A percentile compares a stretch with the other conserved stretches of the same genome.
These are phyloP conservation scores for Botrytis pseudocinerea DNA, from an alignment of 2,329 filamentous ascomycete species.

Conservation along the genomic window DNA sequence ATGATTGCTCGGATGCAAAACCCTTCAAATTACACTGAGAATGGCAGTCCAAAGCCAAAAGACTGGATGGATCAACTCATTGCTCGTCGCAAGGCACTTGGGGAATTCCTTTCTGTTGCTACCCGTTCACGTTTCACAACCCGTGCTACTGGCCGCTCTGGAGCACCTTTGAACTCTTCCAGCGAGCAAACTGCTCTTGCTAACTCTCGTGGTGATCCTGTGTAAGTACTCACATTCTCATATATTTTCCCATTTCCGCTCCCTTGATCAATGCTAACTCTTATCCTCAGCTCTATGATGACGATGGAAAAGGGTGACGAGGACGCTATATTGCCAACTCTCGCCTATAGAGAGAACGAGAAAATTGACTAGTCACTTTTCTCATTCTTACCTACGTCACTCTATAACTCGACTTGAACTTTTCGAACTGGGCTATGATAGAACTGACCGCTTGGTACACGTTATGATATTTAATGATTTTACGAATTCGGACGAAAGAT, in stretches of 20 bases:
- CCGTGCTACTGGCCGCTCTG: slow-evolving; percentile 1
- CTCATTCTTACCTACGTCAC: not conserved
- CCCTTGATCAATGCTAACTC: not conserved
- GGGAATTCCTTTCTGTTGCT: slow-evolving; percentile 8
- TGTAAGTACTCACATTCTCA: not conserved
- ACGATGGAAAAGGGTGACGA: slow-evolving; percentile 17
- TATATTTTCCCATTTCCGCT: not conserved
- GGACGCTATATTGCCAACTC: slow-evolving; percentile 3
- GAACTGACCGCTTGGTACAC: not conserved
- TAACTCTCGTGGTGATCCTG: slow-evolving; percentile 1
- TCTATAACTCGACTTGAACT: not conserved
- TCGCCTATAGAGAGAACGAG: slow-evolving; percentile 6
- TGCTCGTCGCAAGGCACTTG: slow-evolving; percentile 2
- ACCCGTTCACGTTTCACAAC: slow-evolving; percentile 11
- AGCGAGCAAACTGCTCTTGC: not conserved
- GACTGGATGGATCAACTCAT: slow-evolving; percentile 20
- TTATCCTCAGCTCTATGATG: slow-evolving; percentile 11
- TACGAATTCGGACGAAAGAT: slow-evolving; percentile 3
- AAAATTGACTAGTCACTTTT: not conserved
- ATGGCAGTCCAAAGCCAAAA: slow-evolving; percentile 19
- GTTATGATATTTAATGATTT: not conserved
- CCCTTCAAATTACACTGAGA: slow-evolving; percentile 17
- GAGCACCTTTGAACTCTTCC: not conserved
- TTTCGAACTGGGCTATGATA: slow-evolving; percentile 4
- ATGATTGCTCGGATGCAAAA: slow-evolving; percentile 18